Base-by-base conservation (phyloP, 2,329 filamentous ascomycete species). In the Neurospora crassa region DNA sequence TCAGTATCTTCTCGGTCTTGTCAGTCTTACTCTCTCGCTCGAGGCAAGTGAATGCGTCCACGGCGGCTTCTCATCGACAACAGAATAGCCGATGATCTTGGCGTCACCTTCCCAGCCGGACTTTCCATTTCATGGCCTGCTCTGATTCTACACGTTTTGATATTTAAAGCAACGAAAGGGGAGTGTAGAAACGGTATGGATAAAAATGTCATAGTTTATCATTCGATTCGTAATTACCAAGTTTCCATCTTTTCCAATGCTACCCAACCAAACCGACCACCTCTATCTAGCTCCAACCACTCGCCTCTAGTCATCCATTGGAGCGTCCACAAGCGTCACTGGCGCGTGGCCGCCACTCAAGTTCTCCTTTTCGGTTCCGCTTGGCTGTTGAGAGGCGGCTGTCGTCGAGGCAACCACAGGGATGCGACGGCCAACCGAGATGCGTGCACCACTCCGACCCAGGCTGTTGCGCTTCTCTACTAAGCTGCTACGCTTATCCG, bases 241-340 rank as follows among this genome's bases (percentile, higher is more conserved):
- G 53, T 34, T 63, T 29, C 53, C 53, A 63, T 63, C 53, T 63
- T 34, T 63, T 63, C 16, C 29, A 63, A 63, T 63, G 53, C 53
- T 34, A 63, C 53, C 53, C 53, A 34, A 63, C 53, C 53, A 63
- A 37, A 63, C 53, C 53, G 16, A 63, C 14, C 8, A 11, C 53
- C 53, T 63, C 29, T 63, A 63, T 37, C 53, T 63, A 63, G 29
- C 29, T 29, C 53, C 53, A 37, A 63, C 53, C 29, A n/a, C 37
- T 63, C 29, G 53, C 53, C 53, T 63, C 75, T 81, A 92, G 80
- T 92, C 90, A 81, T 93, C 90, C 90, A 93, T 92, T n/a, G 91
- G 89, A 80, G 88, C 90, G 79, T 94, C 91, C 77, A 89, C 88
- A 77, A 94, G 83, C 75, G 89, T 90, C 59, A 93, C 90, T 63